Base-by-base conservation (phyloP, 768 basidiomycete species). In the Podaxis carcinomalis region DNA sequence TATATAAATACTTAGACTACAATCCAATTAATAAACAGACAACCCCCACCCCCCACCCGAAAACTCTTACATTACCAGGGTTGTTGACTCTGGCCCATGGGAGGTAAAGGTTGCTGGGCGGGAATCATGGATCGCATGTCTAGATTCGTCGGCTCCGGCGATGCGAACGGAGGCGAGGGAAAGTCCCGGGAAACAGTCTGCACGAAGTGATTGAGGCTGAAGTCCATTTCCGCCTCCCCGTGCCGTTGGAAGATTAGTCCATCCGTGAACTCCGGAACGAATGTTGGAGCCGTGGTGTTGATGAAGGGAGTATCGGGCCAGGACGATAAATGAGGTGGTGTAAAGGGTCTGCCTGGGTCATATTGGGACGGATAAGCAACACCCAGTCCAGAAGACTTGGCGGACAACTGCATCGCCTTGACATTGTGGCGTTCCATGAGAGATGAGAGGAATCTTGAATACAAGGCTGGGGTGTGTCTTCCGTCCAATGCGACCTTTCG, bases 401-500 rank as follows among this genome's bases (percentile, higher is more conserved):
- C 46, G 28, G 40, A 27, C 1, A 25, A 37, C 4, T 27, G 50
- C 14, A 47, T 52, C 4, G 44, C 19, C 40, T 62, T 50, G 51
- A 44, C 51, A 32, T 53, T 60, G 42, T 60, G 59, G 5, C 59
- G 59, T 23, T 60, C 70, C 63, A 86, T 74, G 5, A 85, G 69
- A 2, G 77, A 76, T 7, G 78, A 74, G 9, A 87, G 70, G 67
- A 87, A 87, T 6, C 80, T 78, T 36, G 83, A 80, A 65, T 87
- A 84, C 19, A 85, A 72, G 35, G 80, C 79, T 32, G 84, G 84
- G 4, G 83, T 79, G 62, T 86, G 84, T 63, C 77, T 75, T 5
- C 77, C 81, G 64, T 86, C 84, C 49, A 86, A 69, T 4, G 82
- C 82, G 36, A 84, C 82, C 27, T 75, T 72, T n/a, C 73, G 72